Percentiles rank a stretch among this genome's conserved stretches.
Evolutionary conservation across 2,329 filamentous ascomycete genomes (phyloP).

Genomic region (Byssoonygena ceratinophila): DNA sequence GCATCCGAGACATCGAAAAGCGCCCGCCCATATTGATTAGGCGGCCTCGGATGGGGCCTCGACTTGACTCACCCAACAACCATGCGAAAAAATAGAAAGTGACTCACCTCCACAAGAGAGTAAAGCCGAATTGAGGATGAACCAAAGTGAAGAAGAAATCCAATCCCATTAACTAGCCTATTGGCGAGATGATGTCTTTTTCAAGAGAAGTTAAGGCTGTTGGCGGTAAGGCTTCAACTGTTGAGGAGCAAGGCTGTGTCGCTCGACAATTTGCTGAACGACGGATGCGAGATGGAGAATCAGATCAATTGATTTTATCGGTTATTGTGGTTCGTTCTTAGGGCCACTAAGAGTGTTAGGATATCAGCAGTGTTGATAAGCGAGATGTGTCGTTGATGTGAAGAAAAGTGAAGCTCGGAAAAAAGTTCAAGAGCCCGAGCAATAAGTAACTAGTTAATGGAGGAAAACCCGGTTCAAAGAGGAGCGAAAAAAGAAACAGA

Average conservation of each 20-base stretch:
- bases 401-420: constrained; percentile 2
- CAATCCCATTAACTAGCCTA: background rate
- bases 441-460: background rate
- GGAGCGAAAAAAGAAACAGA: background rate
- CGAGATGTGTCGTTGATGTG: background rate
- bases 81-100: background rate
- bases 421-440: constrained; percentile 2
- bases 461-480: background rate
- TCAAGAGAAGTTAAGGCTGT: background rate
- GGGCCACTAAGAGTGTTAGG: constrained; percentile 4
- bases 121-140: background rate
- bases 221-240: background rate
- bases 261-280: background rate
- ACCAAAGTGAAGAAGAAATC: background rate
- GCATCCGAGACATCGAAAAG: background rate
- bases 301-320: background rate
- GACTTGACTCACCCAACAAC: background rate
- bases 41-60: background rate
- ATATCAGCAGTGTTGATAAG: background rate
- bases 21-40: background rate
- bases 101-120: background rate
- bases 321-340: background rate
- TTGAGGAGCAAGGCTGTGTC: background rate
- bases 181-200: background rate
- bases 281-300: background rate